Base-by-base conservation (phyloP, 2,329 filamentous ascomycete species). In the Cercospora zeina region DNA sequence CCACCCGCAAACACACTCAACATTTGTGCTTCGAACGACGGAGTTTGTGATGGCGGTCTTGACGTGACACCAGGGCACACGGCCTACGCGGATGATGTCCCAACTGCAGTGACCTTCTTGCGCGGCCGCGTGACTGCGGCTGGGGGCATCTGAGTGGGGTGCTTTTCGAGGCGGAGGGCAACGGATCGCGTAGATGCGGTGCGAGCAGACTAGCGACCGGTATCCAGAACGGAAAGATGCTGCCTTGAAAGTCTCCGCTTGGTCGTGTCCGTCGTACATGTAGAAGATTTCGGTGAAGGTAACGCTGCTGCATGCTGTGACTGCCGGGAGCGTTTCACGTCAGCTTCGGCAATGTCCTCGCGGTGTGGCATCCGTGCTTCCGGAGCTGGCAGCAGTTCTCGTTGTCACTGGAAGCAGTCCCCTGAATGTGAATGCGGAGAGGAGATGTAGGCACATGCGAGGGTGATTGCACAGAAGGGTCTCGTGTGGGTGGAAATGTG, bases 1-100 rank as follows among this genome's bases (percentile, higher is more conserved):
- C 73, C 76, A 3, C 24, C 61, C 2, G 67, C 66, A 10, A 70
- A 72, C 36, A 51, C 75, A 21, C 54, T 57, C 54, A 57, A 57
- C 37, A 57, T 57, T 31, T 57, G 54, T 34, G 37, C 37, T 33
- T n/a, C 36, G 37, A 21, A 59, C 27, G 58, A 59, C 45, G 58
- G 58, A 31, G 58, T 59, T 1, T 59, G 58, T 33, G 30, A 53
- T 54, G 58, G 58, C 16, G 49, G 31, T 10, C 33, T 54, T 13
- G 33, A 39, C 30, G 47, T 54, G 19, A 54, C 58, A 16, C 21
- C 49, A 24, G 58, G 58, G 16, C 58, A 59, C 16, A 14, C 30
- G 33, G 21, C 19, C 14, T 57, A 57, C n/a, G 24, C 39, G 4
- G 37, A 45, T 27, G 54, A 45, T 14, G 54, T 57, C 6, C 54